A percentile compares a stretch with the other conserved stretches of the same genome.
phyloP scores from a whole-genome alignment of 176 grass and related monocot genomes.

The Bothriochloa decipiens region DNA sequence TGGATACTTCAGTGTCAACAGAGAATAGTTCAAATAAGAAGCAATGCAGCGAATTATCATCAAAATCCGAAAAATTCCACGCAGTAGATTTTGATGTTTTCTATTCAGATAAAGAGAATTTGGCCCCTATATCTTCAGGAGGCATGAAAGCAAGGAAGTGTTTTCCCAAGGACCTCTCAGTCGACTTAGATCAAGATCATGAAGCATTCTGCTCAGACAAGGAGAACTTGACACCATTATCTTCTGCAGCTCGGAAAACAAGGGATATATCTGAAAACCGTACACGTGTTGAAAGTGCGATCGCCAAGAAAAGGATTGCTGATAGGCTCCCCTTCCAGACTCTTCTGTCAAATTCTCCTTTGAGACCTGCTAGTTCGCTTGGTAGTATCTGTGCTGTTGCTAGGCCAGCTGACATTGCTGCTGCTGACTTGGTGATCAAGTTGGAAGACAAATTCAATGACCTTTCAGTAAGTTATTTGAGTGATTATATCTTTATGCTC shows the following conservation, averaged over 20 bases:
- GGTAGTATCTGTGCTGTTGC: slow-evolving; percentile 36
- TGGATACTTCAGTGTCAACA: slow-evolving; percentile 32
- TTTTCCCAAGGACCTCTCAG: slow-evolving; percentile 39
- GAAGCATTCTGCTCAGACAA: slow-evolving; percentile 70
- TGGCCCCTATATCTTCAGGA: slow-evolving; percentile 59
- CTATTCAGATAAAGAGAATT: slow-evolving; percentile 87
- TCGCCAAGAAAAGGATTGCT: slow-evolving; percentile 55
- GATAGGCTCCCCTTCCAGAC: slow-evolving; percentile 65
- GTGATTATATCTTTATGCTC: slow-evolving; percentile 6
- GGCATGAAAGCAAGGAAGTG: slow-evolving; percentile 46
- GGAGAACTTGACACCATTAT: slow-evolving; percentile 73
- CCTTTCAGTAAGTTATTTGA: slow-evolving; percentile 45
- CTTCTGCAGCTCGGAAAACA: slow-evolving; percentile 45
- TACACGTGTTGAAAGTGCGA: slow-evolving; percentile 49
- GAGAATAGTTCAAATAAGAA: slow-evolving; percentile 36
- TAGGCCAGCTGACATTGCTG: slow-evolving; percentile 11
- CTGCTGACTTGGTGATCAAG: slow-evolving; percentile 34
- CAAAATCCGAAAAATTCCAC: slow-evolving; percentile 39
- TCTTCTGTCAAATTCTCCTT: slow-evolving; percentile 61
- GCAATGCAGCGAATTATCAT: slow-evolving; percentile 31
- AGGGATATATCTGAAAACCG: slow-evolving; percentile 48
- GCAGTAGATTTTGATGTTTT: slow-evolving; percentile 55
- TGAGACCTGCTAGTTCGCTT: slow-evolving; percentile 35
- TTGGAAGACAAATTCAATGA: slow-evolving; percentile 44
- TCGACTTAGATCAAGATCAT: slow-evolving; percentile 44